Conservation (phyloP, 345 rosid genomes). For the Corchorus capsularis region DNA sequence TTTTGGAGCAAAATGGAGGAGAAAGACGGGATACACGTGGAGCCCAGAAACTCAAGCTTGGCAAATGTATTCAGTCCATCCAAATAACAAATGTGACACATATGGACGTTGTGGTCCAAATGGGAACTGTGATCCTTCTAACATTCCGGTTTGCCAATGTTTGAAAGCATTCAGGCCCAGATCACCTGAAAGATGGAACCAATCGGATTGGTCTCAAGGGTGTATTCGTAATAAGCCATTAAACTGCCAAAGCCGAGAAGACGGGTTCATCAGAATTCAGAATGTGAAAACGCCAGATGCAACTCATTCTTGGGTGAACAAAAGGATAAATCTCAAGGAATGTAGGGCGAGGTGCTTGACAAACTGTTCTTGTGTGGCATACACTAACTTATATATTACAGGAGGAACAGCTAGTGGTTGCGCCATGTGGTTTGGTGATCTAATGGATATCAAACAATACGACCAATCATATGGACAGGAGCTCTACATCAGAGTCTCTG, state of each 20-base stretch:
- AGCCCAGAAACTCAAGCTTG: not conserved
- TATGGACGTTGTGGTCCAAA: slow-evolving; percentile 32
- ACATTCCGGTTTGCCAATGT: slow-evolving; percentile 41
- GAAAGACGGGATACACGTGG: not conserved
- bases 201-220: slow-evolving; percentile 18
- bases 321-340: not conserved
- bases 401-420: not conserved
- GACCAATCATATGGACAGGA: not conserved
- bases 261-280: slow-evolving; percentile 30
- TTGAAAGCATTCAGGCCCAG: slow-evolving; percentile 39
- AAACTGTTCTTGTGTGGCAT: slow-evolving; percentile 20
- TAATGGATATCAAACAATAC: not conserved
- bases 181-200: slow-evolving; percentile 29
- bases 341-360: not conserved
- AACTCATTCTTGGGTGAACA: not conserved
- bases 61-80: not conserved
- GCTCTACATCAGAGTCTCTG: slow-evolving; percentile 20
- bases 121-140: slow-evolving; percentile 39
- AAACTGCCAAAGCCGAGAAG: slow-evolving; percentile 26
- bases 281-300: not conserved
- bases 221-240: not conserved
- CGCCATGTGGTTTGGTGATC: not conserved
- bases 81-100: not conserved
- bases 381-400: not conserved
- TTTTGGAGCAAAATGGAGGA: not conserved